phyloP scores from a whole-genome alignment of 2,329 filamentous ascomycete genomes.

The Talaromyces sp. region DNA sequence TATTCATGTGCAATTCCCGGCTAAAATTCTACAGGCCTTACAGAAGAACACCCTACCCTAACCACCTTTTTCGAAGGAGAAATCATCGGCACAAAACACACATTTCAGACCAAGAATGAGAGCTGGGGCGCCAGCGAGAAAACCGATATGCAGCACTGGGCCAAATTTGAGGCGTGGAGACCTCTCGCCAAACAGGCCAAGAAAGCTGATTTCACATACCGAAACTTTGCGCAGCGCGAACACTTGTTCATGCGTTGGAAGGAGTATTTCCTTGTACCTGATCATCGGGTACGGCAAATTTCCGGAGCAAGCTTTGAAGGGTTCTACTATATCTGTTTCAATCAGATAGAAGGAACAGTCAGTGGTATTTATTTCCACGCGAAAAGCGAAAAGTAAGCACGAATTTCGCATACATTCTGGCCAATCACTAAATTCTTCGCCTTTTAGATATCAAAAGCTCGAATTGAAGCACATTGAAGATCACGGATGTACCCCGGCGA shows the following conservation, averaged over 20 bases:
- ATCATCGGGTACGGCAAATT: conserved; percentile 86
- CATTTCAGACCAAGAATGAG: conserved; percentile 84
- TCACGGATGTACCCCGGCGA: conserved; percentile 72
- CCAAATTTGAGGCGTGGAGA: conserved; percentile 79
- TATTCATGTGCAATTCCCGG: not conserved
- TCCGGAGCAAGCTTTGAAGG: conserved; percentile 94
- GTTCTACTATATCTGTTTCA: conserved; percentile 99
- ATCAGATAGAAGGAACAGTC: conserved; percentile 78
- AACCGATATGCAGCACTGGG: conserved; percentile 90
- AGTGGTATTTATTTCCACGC: conserved; percentile 97
- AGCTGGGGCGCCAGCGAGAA: conserved; percentile 90
- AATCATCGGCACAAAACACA: conserved; percentile 91
- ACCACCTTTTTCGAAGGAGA: conserved; percentile 98
- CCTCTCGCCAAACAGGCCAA: conserved; percentile 64
- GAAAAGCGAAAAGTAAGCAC: conserved; percentile 87
- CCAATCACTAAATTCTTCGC: too few relatives aligned
- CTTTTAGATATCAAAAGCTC: conserved; percentile 76
- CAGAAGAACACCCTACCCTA: conserved; percentile 91
- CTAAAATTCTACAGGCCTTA: conserved; percentile 59
- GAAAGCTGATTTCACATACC: conserved; percentile 55
- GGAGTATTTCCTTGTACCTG: conserved; percentile 93
- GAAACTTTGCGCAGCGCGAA: conserved; percentile 70
- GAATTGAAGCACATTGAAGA: conserved; percentile 85
- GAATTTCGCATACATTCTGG: not conserved
- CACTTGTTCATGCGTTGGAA: conserved; percentile 99